Evolutionary conservation across 768 basidiomycete species (phyloP).

Genomic region (Suillus subluteus): DNA sequence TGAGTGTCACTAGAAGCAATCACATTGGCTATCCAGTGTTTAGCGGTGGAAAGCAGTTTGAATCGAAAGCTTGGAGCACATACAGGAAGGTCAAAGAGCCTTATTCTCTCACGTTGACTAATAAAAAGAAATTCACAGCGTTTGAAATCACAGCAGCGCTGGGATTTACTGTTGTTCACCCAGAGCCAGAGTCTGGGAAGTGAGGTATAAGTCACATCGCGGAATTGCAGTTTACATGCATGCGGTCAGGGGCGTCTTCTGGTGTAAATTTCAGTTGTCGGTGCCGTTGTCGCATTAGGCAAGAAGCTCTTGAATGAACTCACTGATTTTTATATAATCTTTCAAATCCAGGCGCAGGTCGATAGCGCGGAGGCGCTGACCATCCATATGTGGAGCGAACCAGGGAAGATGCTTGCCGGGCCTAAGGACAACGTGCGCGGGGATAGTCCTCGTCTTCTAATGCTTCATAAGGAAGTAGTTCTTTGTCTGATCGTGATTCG

Average conservation of each 20-base stretch:
- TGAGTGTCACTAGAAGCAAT: background rate
- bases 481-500: conserved; percentile 29
- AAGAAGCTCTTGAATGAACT: conserved; percentile 5
- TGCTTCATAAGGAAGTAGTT: conserved; percentile 37
- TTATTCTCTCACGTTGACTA: background rate
- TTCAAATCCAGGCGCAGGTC: conserved; percentile 26
- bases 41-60: background rate
- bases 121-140: conserved; percentile 10
- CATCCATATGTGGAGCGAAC: conserved; percentile 36
- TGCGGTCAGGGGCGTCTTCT: background rate
- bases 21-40: background rate
- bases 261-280: conserved; percentile 4
- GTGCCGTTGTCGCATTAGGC: background rate
- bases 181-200: background rate
- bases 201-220: background rate
- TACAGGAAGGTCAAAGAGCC: conserved; percentile 13
- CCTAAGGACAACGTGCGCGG: conserved; percentile 39
- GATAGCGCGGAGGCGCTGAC: conserved; percentile 34
- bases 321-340: background rate
- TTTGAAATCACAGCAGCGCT: conserved; percentile 23
- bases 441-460: conserved; percentile 36
- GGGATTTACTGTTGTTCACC: conserved; percentile 30
- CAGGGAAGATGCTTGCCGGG: conserved; percentile 21
- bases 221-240: background rate
- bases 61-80: background rate